Evolutionary conservation across 2,329 filamentous ascomycete species (phyloP).

Genomic region (Colletotrichum godetiae): DNA sequence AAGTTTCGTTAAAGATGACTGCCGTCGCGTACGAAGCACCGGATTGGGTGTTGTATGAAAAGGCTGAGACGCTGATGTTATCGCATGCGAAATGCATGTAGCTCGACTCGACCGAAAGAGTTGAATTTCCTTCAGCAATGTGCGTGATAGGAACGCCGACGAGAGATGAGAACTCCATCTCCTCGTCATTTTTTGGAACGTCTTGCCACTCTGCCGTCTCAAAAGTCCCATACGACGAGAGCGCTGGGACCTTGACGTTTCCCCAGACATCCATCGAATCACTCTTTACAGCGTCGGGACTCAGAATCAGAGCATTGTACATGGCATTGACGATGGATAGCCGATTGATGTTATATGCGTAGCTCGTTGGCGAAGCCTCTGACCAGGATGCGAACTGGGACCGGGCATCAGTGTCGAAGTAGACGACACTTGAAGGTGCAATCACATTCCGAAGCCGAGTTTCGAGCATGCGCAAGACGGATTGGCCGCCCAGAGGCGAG

Average conservation of each 20-base stretch:
- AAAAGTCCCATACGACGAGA: neutral
- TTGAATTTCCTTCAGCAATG: constrained; percentile 11
- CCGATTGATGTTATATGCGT: neutral
- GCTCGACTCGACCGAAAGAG: constrained; percentile 16
- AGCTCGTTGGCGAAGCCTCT: neutral
- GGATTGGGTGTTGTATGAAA: neutral
- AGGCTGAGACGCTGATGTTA: neutral
- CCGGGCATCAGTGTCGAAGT: neutral
- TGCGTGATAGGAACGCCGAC: constrained; percentile 2
- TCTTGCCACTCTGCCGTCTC: neutral
- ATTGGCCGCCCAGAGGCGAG: constrained; percentile 46
- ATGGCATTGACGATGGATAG: neutral
- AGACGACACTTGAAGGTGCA: neutral
- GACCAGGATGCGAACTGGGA: neutral
- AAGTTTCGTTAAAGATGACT: neutral
- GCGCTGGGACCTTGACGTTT: constrained; percentile 42
- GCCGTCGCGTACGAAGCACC: neutral
- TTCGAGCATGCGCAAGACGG: constrained; percentile 38
- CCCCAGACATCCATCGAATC: constrained; percentile 42
- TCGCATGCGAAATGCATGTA: constrained; percentile 18
- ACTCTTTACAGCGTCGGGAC: constrained; percentile 36
- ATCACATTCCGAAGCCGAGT: neutral
- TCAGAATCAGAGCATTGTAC: constrained; percentile 37
- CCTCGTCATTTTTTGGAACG: neutral
- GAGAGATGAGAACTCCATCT: neutral